Evolutionary conservation across 306 rosid species (phyloP).

Genomic region (Boehmeria nivea): DNA sequence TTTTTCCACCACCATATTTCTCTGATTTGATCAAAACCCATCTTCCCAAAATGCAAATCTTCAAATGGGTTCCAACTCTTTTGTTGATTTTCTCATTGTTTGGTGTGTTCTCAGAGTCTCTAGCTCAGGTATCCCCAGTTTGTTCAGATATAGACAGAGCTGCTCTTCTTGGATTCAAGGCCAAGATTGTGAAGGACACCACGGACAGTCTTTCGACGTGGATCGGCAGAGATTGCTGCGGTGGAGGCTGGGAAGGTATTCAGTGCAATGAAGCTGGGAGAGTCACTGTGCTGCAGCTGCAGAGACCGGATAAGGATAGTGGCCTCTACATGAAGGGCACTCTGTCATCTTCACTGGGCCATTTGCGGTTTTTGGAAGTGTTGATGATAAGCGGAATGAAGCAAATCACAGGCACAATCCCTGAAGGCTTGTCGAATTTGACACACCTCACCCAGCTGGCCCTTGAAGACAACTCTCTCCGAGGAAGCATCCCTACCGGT

Average conservation of each 20-base stretch:
- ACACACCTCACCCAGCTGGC: slow-evolving; percentile 61
- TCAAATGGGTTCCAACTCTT: slow-evolving; percentile 43
- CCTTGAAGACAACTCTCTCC: slow-evolving; percentile 70
- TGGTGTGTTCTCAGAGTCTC: slow-evolving; percentile 21
- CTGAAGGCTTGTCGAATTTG: slow-evolving; percentile 62
- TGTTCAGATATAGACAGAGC: slow-evolving; percentile 80
- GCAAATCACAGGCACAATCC: slow-evolving; percentile 73
- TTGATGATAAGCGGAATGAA: slow-evolving; percentile 71
- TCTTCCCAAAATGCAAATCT: slow-evolving; percentile 53
- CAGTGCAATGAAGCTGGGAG: slow-evolving; percentile 71
- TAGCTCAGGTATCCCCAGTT: slow-evolving; percentile 33
- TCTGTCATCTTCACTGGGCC: slow-evolving; percentile 68
- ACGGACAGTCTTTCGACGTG: slow-evolving; percentile 68
- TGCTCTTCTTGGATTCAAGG: slow-evolving; percentile 78
- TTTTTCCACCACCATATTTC: slow-evolving; percentile 13
- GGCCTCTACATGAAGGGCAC: slow-evolving; percentile 72
- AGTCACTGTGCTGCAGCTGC: slow-evolving; percentile 68
- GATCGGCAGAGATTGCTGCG: slow-evolving; percentile 77
- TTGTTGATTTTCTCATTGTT: slow-evolving; percentile 29
- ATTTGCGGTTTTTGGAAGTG: slow-evolving; percentile 74
- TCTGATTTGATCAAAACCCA: slow-evolving; percentile 36
- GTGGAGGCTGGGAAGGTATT: slow-evolving; percentile 93
- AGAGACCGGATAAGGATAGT: slow-evolving; percentile 47
- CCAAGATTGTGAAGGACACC: slow-evolving; percentile 60
- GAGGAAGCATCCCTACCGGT: slow-evolving; percentile 70